phyloP scores from a whole-genome alignment of 2,329 filamentous ascomycete genomes.

The Tricladium varicosporioides region DNA sequence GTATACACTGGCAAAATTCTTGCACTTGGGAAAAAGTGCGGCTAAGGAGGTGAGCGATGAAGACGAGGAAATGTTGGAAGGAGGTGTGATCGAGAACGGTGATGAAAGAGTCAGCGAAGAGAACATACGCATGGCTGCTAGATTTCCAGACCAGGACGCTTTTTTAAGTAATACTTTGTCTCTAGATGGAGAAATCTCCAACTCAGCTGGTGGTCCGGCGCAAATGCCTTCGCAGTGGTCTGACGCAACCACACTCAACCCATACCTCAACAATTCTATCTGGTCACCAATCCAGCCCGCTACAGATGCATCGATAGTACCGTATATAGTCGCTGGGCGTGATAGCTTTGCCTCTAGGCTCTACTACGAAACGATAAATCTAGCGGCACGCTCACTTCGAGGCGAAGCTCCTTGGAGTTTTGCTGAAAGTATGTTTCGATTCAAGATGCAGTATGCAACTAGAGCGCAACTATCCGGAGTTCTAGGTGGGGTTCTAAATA shows the following conservation, averaged over 20 bases:
- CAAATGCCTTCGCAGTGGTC: neutral
- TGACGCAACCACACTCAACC: neutral
- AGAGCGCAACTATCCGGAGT: neutral
- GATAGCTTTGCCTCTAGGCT: slow-evolving; percentile 20
- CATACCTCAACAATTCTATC: slow-evolving; percentile 3
- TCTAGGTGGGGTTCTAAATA: slow-evolving; percentile 10
- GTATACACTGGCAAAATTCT: slow-evolving; percentile 10
- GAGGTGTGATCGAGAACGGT: neutral
- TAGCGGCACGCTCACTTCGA: slow-evolving; percentile 5
- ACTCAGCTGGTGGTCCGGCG: neutral
- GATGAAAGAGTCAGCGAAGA: neutral
- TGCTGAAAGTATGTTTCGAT: slow-evolving; percentile 14
- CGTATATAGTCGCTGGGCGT: slow-evolving; percentile 19
- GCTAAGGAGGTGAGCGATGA: slow-evolving; percentile 1
- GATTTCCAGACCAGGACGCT: neutral
- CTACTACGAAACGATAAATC: slow-evolving; percentile 18
- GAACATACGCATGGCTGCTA: neutral
- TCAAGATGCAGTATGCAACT: slow-evolving; percentile 10
- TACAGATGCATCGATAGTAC: slow-evolving; percentile 4
- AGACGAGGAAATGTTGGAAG: too few species aligned
- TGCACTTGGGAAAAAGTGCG: slow-evolving; percentile 10
- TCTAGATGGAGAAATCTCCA: neutral
- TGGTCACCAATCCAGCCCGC: neutral
- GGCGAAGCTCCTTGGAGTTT: slow-evolving; percentile 1
- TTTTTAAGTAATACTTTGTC: neutral